Conservation (phyloP, 2,329 filamentous ascomycete genomes). For the Diaporthe sp. region DNA sequence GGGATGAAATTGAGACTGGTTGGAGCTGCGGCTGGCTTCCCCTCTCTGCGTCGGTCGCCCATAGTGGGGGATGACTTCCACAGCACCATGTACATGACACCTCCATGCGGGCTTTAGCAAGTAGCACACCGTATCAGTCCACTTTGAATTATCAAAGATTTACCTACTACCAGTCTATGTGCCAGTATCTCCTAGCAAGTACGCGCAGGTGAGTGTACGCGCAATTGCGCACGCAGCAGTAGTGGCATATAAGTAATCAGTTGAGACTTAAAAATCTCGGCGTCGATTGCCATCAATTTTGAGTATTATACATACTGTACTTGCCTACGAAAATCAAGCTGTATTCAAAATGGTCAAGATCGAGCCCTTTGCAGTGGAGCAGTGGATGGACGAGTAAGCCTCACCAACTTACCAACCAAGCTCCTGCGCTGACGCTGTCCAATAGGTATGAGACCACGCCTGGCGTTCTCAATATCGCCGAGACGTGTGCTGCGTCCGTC, state of each 20-base stretch:
- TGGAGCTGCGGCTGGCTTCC: neutral
- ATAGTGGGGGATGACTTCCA: neutral
- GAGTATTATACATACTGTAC: neutral
- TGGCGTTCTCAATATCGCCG: slow-evolving; percentile 78
- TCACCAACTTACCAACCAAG: no score
- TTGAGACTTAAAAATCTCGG: neutral
- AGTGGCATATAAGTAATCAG: neutral
- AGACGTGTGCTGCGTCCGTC: slow-evolving; percentile 83
- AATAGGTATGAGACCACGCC: slow-evolving; percentile 67
- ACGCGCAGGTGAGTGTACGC: neutral
- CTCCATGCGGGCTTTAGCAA: neutral
- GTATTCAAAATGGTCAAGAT: slow-evolving; percentile 59
- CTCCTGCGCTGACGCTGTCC: neutral
- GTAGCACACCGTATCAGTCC: neutral
- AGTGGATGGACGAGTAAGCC: slow-evolving; percentile 70
- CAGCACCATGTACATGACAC: neutral
- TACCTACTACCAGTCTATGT: neutral
- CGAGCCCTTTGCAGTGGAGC: slow-evolving; percentile 78
- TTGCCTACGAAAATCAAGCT: neutral
- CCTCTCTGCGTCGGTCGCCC: neutral
- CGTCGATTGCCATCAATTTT: neutral
- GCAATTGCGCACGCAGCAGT: neutral
- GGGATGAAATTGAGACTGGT: slow-evolving; percentile 17
- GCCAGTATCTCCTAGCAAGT: neutral
- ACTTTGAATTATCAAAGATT: neutral